Conservation (phyloP, 192 early-diverging fungal genomes). For the Rhizophagus clarus region DNA sequence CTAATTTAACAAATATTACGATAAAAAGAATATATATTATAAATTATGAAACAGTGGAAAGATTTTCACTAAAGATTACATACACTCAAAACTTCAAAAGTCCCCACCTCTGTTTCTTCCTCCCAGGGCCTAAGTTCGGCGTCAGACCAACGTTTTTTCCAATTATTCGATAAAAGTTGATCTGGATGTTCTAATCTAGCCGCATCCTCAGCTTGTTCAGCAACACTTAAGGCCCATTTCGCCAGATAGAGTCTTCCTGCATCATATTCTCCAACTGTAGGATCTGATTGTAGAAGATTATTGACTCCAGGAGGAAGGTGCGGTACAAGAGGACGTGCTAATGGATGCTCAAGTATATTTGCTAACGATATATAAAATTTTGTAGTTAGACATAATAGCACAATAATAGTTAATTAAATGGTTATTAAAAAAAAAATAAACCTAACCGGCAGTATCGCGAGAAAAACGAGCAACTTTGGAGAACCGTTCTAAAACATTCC, state of each 20-base stretch:
- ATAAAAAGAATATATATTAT: background rate
- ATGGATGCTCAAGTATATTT: constrained; percentile 52
- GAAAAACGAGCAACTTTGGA: constrained; percentile 75
- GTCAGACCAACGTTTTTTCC: constrained; percentile 28
- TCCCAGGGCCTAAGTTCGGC: constrained; percentile 31
- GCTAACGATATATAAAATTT: constrained; percentile 17
- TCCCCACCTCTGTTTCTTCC: constrained; percentile 46
- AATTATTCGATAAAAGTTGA: constrained; percentile 26
- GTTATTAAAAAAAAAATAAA: background rate
- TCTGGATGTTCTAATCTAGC: constrained; percentile 29
- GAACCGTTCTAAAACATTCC: constrained; percentile 76
- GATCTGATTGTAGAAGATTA: constrained; percentile 53
- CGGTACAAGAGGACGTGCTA: constrained; percentile 56
- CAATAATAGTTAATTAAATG: background rate
- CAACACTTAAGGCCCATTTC: constrained; percentile 71
- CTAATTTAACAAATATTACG: constrained; percentile 22
- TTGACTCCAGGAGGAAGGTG: constrained; percentile 54
- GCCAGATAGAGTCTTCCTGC: constrained; percentile 76
- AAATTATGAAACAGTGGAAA: background rate
- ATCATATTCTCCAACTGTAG: constrained; percentile 78
- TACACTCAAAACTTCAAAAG: constrained; percentile 48
- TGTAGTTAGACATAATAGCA: background rate
- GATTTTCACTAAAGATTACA: background rate
- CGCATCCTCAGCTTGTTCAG: constrained; percentile 35
- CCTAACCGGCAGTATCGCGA: constrained; percentile 60